Evolutionary conservation across 2,329 filamentous ascomycete species (phyloP).

Genomic region (Xylaria sp.): DNA sequence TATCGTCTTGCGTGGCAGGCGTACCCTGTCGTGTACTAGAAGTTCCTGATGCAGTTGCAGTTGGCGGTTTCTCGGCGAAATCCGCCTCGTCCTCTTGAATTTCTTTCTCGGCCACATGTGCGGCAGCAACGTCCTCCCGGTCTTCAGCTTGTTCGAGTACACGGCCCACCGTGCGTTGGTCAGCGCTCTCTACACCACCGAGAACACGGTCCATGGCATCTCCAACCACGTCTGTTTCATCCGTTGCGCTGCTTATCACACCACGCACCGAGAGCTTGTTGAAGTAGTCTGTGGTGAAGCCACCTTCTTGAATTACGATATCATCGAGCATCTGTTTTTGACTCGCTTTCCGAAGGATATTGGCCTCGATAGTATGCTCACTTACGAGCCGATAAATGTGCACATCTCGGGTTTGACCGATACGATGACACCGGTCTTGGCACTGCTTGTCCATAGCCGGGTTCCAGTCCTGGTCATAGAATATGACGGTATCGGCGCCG

Average conservation of each 20-base stretch:
- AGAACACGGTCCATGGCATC: slow-evolving; percentile 84
- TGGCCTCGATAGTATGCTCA: slow-evolving; percentile 95
- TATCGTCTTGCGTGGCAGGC: slow-evolving; percentile 47
- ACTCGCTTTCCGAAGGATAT: slow-evolving; percentile 93
- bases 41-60: slow-evolving; percentile 51
- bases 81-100: slow-evolving; percentile 85
- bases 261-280: slow-evolving; percentile 75
- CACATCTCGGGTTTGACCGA: slow-evolving; percentile 95
- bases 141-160: slow-evolving; percentile 92
- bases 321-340: slow-evolving; percentile 98
- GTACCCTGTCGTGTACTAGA: slow-evolving; percentile 60
- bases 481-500: slow-evolving; percentile 96
- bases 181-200: slow-evolving; percentile 65
- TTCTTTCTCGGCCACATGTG: slow-evolving; percentile 86
- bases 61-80: slow-evolving; percentile 70
- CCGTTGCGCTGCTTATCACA: slow-evolving; percentile 65
- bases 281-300: slow-evolving; percentile 97
- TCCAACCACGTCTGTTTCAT: slow-evolving; percentile 58
- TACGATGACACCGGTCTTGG: slow-evolving; percentile 95
- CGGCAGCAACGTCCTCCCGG: slow-evolving; percentile 86
- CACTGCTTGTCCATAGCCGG: slow-evolving; percentile 99
- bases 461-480: slow-evolving; percentile 99
- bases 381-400: slow-evolving; percentile 96
- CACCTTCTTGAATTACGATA: slow-evolving; percentile 96
- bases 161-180: slow-evolving; percentile 67